Base-by-base conservation (phyloP, 495 filamentous ascomycete species). In the Rusavskia elegans region DNA sequence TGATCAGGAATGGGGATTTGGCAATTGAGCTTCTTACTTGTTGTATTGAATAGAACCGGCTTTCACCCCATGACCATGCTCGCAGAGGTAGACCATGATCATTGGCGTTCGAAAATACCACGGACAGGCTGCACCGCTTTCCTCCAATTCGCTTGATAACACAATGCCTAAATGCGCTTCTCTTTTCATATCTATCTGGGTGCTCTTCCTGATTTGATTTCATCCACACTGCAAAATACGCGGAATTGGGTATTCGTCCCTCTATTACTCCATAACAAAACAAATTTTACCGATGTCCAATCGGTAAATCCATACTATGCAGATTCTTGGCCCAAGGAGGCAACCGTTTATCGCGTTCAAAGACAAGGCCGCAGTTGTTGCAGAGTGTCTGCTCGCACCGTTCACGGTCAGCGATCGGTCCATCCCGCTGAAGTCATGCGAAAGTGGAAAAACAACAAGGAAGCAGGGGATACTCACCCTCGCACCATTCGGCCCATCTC, bases 331-430 rank as follows among this genome's bases (percentile, higher is more conserved):
- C 81, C 82, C 85, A 94, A 49, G 83, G 81, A 3, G 93, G 89
- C 0, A 92, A 73, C 50, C 83, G 78, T 63, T 87, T 83, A 62
- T 89, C 85, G 50, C 89, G 83, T 61, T 95, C 90, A 60, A 81
- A 95, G 5, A 87, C 69, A 49, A 87, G 82, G 51, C 88, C 90
- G 68, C 92, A 99, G 62, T 95, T 97, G 65, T 85, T 83, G 68
- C 92, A 99, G 20, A 99, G 78, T 21, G 87, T 84, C 89, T 95
- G 54, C 9, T 35, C 32, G 32, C 32, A 14, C 32, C 8, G 32
- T 35, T 14, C 32, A 35, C 10, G 3, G 32, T 35, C 32, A 35
- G 32, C 10, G 9, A 7, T 35, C 10, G 32, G 13, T 14, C 13
- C 6, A 35, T 35, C 3, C 32, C 32, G 32, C 32, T 13, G 10